A percentile compares a stretch with the other conserved stretches of the same genome.
Evolutionary conservation across 805 yeast species (phyloP).

Genomic region (Candida easanensis): DNA sequence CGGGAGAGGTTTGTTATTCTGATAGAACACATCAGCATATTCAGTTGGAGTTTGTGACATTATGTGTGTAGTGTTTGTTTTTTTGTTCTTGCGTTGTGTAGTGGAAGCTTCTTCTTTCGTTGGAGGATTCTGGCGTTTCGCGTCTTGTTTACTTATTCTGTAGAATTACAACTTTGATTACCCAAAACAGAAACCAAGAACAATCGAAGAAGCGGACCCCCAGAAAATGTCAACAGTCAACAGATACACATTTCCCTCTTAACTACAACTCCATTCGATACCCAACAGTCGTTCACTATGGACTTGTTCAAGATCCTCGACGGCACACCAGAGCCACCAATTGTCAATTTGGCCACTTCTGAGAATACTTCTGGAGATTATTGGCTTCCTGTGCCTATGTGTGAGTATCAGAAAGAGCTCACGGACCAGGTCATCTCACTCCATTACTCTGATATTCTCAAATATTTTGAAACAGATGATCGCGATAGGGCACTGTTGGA

Average conservation of each 20-base stretch:
- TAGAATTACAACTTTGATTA: too few species aligned
- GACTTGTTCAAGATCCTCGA: constrained; percentile 74
- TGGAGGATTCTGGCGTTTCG: too few species aligned
- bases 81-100: too few species aligned
- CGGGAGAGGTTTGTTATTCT: constrained; percentile 34
- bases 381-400: constrained; percentile 77
- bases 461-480: constrained; percentile 66
- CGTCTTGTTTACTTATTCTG: too few species aligned
- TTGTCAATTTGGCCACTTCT: constrained; percentile 39
- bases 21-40: constrained; percentile 3
- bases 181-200: too few species aligned
- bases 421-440: constrained; percentile 89
- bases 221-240: too few species aligned
- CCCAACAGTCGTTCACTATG: too few species aligned
- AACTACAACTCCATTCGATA: too few species aligned
- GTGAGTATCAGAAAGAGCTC: constrained; percentile 81
- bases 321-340: constrained; percentile 81
- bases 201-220: too few species aligned
- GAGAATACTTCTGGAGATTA: constrained; percentile 52
- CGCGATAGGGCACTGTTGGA: constrained; percentile 62
- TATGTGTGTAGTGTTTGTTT: too few species aligned
- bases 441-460: constrained; percentile 86
- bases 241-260: too few species aligned
- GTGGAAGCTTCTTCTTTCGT: too few species aligned
- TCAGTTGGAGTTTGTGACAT: constrained; percentile 2